Percentiles rank a stretch among this genome's conserved stretches.
phyloP scores from a whole-genome alignment of 495 filamentous ascomycete genomes.

The Penicillium parvum region DNA sequence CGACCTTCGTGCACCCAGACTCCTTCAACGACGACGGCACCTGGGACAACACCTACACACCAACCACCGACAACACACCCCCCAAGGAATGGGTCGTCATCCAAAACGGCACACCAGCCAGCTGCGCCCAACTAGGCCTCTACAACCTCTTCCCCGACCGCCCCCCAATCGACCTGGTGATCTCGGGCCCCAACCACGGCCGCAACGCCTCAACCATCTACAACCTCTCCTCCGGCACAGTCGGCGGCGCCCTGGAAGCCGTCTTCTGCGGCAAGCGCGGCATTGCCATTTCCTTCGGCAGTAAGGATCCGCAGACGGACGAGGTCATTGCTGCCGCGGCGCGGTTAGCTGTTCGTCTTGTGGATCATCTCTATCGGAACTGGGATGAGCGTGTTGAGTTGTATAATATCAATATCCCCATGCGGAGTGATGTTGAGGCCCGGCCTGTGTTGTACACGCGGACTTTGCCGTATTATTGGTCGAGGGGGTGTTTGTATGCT shows the following conservation, averaged over 20 bases:
- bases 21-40: conserved; percentile 53
- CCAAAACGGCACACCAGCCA: conserved; percentile 75
- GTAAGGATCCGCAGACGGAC: conserved; percentile 65
- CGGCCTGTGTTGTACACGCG: conserved; percentile 68
- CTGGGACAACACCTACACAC: conserved; percentile 26
- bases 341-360: conserved; percentile 60
- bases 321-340: conserved; percentile 68
- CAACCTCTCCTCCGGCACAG: conserved; percentile 77
- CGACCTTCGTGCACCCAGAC: conserved; percentile 71
- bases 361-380: conserved; percentile 64
- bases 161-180: conserved; percentile 75
- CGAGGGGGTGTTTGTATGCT: conserved; percentile 71
- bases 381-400: conserved; percentile 80
- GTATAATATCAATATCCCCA: conserved; percentile 84
- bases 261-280: conserved; percentile 71
- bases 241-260: conserved; percentile 90
- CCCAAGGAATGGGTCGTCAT: conserved; percentile 73
- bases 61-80: conserved; percentile 38
- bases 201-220: conserved; percentile 92
- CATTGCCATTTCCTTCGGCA: conserved; percentile 82
- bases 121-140: conserved; percentile 85
- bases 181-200: conserved; percentile 92
- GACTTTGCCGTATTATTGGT: conserved; percentile 86
- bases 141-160: conserved; percentile 77
- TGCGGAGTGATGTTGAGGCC: conserved; percentile 54